Evolutionary conservation across 192 early-diverging fungal species (phyloP), one percentile per base, ranked within the genome.

Genomic region (Coemansia sp.): DNA sequence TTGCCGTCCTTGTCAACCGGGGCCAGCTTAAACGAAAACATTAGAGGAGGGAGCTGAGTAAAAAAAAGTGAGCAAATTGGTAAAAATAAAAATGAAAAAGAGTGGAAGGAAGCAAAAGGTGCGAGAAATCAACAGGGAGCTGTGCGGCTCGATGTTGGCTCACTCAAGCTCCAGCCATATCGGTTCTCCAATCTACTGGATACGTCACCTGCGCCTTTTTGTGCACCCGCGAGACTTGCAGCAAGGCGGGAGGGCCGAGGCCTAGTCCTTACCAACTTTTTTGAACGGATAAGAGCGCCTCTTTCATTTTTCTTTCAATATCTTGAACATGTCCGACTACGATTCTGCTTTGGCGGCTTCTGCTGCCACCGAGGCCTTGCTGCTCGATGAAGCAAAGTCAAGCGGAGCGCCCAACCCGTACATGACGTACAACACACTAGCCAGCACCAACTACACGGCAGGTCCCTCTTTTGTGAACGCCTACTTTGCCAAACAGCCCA

Each of bases 21-120:
- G 9, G 65, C 13, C 50, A 64, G 76, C 42, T 51, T 61, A 39
- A 79, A 79, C 36, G 73, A 37, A 43, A 73, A 79, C 76, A 79
- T 46, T 34, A 26, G 13, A 37, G 3, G 13, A 37, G 3, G 16
- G 34, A 59, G 9, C 4, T 34, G 36, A 60, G 1, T 14, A 20
- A 60, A 11, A 33, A n/a, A 18, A 36, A 11, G 35, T 9, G 9
- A 51, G 2, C 28, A 20, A 56, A n/a, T 43, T 43, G 24, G 9
- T 26, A 28, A 11, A 28, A 51, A 51, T 28, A 11, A 3, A 13
- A 28, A 24, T 13, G 8, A 3, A 24, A 21, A 13, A 4, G 8
- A 8, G 31, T 31, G 8, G 20, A 48, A 48, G 7, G 10, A 21
- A 24, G 18, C 7, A 48, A 45, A 45, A 9, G 2, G 11, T 16